Evolutionary conservation across 495 filamentous ascomycete genomes (phyloP), one percentile per base, ranked within the genome.

Genomic region (Clavariopsis aquatica): DNA sequence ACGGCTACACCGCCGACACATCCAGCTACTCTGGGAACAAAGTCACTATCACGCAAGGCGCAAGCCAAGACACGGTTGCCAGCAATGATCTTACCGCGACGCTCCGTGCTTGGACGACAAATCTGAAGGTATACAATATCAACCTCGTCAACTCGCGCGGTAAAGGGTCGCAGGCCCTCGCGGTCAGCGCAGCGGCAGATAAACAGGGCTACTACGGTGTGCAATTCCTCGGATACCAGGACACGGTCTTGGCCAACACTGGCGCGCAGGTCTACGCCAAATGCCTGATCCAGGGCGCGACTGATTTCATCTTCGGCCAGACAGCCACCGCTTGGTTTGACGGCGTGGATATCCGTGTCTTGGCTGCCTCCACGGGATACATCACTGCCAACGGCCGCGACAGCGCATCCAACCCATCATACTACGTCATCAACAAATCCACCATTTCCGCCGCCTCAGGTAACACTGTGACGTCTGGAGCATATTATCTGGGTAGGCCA

Each of bases 301-400:
- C 83, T 22, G 87, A 89, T 69, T 88, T 88, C 69, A 83, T 89
- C 67, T 89, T 87, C 72, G 87, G 87, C 7, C 83, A 86, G 72
- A 73, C 77, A 24, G 83, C 82, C 12, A 74, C 73, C 10, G 81
- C 80, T 12, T 90, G 86, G 86, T 86, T 89, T 66, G 83, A 88
- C 65, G 68, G 74, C 24, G 79, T 76, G 41, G 80, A 83, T 61
- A 83, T 89, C 60, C 72, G 79, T 4, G 83, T 88, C 19, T 76
- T 82, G 29, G 74, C 75, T 6, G 74, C 59, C 78, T 88, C 69
- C 85, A 20, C 43, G 17, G 70, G 60, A 10, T 69, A 57, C 66
- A 58, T 67, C 55, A 69, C 85, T 13, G 86, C 86, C 19, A 84
- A 82, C 55, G 87, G 87, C 20, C 79, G 86, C 17, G 71, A 78